phyloP scores from a whole-genome alignment of 2,329 filamentous ascomycete genomes.

The Gnomoniopsis sp. region DNA sequence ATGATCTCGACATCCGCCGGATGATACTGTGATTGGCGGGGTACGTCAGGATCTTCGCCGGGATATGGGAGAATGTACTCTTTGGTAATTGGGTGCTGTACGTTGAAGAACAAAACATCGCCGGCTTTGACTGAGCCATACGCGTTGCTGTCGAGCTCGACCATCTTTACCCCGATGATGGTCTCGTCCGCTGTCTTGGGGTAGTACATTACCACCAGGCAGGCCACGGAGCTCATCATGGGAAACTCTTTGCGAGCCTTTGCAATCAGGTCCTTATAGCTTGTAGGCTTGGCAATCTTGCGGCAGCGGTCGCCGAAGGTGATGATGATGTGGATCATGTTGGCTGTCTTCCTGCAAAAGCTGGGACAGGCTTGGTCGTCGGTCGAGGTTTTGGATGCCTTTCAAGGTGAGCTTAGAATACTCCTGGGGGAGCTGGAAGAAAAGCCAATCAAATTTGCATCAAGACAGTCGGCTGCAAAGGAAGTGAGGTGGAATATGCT shows the following conservation, averaged over 20 bases:
- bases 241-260: neutral
- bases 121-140: neutral
- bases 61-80: constrained; percentile 12
- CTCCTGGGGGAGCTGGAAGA: no score
- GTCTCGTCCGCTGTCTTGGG: neutral
- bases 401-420: no score
- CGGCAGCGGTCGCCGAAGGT: neutral
- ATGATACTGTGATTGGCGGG: neutral
- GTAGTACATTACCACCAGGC: neutral
- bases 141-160: constrained; percentile 2
- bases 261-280: neutral
- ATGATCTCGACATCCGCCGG: neutral
- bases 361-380: neutral
- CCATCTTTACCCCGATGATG: neutral
- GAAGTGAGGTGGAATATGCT: no score
- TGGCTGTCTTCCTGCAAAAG: neutral
- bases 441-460: no score
- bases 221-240: neutral
- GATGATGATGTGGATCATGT: neutral
- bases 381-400: no score
- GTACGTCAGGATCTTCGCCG: neutral
- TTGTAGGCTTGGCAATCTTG: neutral
- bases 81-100: constrained; percentile 13
- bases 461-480: no score
- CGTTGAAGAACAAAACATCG: constrained; percentile 4